These are phyloP conservation scores for Lachnellula cervina DNA, from an alignment of 2,329 filamentous ascomycete genomes.

Conservation along the genomic window DNA sequence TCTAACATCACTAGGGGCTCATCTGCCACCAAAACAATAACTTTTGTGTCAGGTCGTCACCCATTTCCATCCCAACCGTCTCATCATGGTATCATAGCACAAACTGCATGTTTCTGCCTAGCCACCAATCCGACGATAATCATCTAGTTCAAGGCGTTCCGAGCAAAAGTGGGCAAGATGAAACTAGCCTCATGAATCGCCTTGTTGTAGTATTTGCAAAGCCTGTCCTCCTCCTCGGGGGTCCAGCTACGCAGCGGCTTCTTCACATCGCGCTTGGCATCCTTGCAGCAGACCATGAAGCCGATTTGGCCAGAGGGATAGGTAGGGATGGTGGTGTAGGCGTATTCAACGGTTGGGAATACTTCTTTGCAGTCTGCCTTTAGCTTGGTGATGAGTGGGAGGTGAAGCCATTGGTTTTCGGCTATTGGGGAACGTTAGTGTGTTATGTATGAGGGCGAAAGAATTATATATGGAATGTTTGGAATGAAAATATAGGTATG, in stretches of 20 bases:
- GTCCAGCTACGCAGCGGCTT: conserved; percentile 79
- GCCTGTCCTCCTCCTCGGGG: conserved; percentile 82
- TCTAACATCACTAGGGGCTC: neutral
- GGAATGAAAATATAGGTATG: neutral
- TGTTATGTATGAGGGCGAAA: conserved; percentile 1
- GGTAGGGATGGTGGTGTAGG: conserved; percentile 98
- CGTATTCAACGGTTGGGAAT: conserved; percentile 97
- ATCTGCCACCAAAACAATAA: neutral
- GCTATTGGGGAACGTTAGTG: conserved; percentile 47
- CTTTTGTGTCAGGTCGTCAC: neutral
- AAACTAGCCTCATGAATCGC: conserved; percentile 96
- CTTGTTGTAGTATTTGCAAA: conserved; percentile 96
- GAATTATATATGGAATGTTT: neutral
- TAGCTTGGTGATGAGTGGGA: conserved; percentile 86
- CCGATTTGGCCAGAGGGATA: conserved; percentile 99
- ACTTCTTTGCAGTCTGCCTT: conserved; percentile 96
- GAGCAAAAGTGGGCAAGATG: conserved; percentile 87
- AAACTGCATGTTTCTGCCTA: neutral
- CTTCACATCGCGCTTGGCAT: conserved; percentile 74
- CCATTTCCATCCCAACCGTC: neutral
- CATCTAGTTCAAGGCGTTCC: conserved; percentile 61
- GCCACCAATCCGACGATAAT: too few species aligned
- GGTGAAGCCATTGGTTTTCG: conserved; percentile 99
- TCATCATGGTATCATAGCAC: conserved; percentile 16
- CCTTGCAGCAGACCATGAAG: conserved; percentile 99